phyloP scores from a whole-genome alignment of 345 rosid species.

The Nephelium lappaceum region DNA sequence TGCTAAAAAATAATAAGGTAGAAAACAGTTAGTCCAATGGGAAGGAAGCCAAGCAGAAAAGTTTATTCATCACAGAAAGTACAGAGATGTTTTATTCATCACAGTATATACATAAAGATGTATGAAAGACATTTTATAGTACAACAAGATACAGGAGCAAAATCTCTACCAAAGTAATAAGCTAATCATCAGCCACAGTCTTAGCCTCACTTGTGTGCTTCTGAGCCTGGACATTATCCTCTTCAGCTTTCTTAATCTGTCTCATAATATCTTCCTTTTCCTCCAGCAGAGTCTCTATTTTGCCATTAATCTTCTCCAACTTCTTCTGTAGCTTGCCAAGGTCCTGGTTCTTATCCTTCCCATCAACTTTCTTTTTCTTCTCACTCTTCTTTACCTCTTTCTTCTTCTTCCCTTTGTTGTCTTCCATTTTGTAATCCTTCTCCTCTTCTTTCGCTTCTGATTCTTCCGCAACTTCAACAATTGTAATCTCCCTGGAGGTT shows the following conservation, averaged over 20 bases:
- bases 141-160: neutral
- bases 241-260: slow-evolving; percentile 65
- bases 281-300: slow-evolving; percentile 54
- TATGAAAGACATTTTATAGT: neutral
- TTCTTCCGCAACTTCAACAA: slow-evolving; percentile 25
- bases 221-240: slow-evolving; percentile 15
- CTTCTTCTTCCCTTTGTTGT: slow-evolving; percentile 28
- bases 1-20: no score
- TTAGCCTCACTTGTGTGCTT: slow-evolving; percentile 19
- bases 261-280: slow-evolving; percentile 49
- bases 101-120: neutral
- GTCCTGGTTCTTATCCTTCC: slow-evolving; percentile 49
- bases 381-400: slow-evolving; percentile 34
- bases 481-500: slow-evolving; percentile 32
- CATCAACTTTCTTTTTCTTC: slow-evolving; percentile 52
- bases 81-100: neutral
- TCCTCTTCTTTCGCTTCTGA: slow-evolving; percentile 32
- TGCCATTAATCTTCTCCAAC: slow-evolving; percentile 59
- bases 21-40: neutral
- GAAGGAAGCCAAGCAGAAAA: neutral
- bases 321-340: slow-evolving; percentile 50
- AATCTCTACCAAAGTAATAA: neutral
- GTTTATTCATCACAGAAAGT: neutral
- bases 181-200: slow-evolving; percentile 3
- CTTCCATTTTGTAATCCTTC: slow-evolving; percentile 27